Conservation (phyloP, 2,329 filamentous ascomycete genomes). For the Nothophoma quercina region DNA sequence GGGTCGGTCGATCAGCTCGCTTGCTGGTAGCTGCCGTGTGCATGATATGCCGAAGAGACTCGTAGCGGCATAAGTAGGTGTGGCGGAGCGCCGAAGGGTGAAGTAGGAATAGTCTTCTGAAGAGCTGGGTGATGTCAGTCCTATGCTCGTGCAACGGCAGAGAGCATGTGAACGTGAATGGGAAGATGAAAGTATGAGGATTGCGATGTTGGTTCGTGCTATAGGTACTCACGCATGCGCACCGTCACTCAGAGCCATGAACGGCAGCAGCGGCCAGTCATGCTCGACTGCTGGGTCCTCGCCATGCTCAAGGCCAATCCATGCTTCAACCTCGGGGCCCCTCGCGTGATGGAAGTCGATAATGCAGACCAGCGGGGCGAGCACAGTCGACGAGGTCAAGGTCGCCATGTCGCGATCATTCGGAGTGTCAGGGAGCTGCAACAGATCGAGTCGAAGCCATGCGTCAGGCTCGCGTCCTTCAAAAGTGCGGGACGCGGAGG, state of each 20-base stretch:
- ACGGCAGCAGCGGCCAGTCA: conserved; percentile 90
- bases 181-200: background rate
- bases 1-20: conserved; percentile 77
- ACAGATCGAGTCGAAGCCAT: conserved; percentile 10
- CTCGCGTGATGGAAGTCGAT: conserved; percentile 63
- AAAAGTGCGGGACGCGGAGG: conserved; percentile 26
- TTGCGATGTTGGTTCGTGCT: conserved; percentile 46
- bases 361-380: conserved; percentile 54
- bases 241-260: conserved; percentile 96
- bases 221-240: conserved; percentile 75
- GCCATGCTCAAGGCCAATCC: conserved; percentile 80
- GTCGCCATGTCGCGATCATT: conserved; percentile 51
- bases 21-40: conserved; percentile 87
- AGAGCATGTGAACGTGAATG: conserved; percentile 8
- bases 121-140: conserved; percentile 60
- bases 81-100: conserved; percentile 73
- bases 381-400: conserved; percentile 19
- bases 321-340: conserved; percentile 92
- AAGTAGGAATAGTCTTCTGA: conserved; percentile 99
- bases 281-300: conserved; percentile 81
- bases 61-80: conserved; percentile 64
- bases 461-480: conserved; percentile 27
- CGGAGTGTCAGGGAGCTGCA: conserved; percentile 8
- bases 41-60: conserved; percentile 97
- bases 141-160: background rate